Percentiles rank a stretch among this genome's conserved stretches.
phyloP scores from a whole-genome alignment of 768 basidiomycete genomes.

The Macrolepiota fuliginosa region DNA sequence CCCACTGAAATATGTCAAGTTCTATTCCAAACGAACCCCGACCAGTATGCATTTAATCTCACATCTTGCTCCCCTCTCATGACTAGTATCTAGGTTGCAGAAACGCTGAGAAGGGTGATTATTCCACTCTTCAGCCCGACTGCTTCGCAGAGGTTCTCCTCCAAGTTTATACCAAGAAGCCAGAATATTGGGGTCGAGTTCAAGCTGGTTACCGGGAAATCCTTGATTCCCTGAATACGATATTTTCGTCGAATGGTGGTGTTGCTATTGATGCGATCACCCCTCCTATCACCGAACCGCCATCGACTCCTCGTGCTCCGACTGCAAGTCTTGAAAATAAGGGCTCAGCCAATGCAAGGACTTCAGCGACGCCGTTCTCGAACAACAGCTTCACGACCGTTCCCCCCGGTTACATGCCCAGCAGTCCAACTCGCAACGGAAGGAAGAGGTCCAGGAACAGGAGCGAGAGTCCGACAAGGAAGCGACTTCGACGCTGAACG shows the following conservation, averaged over 20 bases:
- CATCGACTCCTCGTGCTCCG: conserved; percentile 34
- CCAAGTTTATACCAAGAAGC: conserved; percentile 69
- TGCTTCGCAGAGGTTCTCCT: conserved; percentile 70
- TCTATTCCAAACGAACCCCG: conserved; percentile 67
- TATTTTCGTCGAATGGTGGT: neutral
- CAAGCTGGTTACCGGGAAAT: conserved; percentile 64
- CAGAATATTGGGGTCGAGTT: conserved; percentile 52
- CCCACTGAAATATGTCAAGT: conserved; percentile 67
- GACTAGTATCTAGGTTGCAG: conserved; percentile 34
- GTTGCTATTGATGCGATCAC: conserved; percentile 16
- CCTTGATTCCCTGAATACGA: conserved; percentile 18
- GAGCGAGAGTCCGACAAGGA: conserved; percentile 5
- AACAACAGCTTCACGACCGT: conserved; percentile 51
- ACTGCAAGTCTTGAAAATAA: conserved; percentile 21
- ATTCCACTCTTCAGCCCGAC: conserved; percentile 62
- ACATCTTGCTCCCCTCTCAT: neutral
- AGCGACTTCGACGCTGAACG: neutral
- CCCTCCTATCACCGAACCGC: conserved; percentile 35
- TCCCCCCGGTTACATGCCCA: conserved; percentile 19
- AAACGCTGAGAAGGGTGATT: conserved; percentile 49
- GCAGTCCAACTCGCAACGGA: conserved; percentile 2
- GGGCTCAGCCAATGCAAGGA: neutral
- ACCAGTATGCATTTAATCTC: conserved; percentile 39
- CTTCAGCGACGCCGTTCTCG: conserved; percentile 24
- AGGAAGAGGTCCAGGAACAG: conserved; percentile 4